Base-by-base conservation (phyloP, 768 basidiomycete genomes). In the Phanerochaete sordida region DNA sequence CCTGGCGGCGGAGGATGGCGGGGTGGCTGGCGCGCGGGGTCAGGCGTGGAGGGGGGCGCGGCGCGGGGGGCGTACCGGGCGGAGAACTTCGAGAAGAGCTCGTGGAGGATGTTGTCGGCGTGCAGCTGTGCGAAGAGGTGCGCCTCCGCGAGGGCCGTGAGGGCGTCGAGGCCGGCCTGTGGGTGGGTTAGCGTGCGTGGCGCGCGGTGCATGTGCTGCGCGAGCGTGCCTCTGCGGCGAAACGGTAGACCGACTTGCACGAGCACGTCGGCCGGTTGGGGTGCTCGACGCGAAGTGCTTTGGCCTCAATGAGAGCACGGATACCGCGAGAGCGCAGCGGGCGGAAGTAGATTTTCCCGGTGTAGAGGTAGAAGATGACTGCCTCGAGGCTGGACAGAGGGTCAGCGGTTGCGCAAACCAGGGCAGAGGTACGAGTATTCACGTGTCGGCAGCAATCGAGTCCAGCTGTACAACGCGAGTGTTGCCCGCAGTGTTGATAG, bases 201-300 rank as follows among this genome's bases (percentile, higher is more conserved):
- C 9, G 21, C 9, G 7, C 19, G 30, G 8, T 5, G 8, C 21
- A 15, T 19, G 19, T 27, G 28, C n/a, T 16, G 13, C 8, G 27
- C 9, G 6, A 19, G 37, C 58, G 19, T 7, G 53, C 58, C 24
- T 23, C 52, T 23, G 53, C 58, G 16, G 58, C 58, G 11, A 59
- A 28, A n/a, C 58, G 58, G 33, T 53, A 59, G 8, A 59, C 43
- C 2, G 58, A 59, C 46, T 59, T 59, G n/a, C 30, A 35, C 16
- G 58, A 59, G 28, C 58, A 53, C 6, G 28, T 26, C 23, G 58
- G 58, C 23, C 16, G 48, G 13, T 28, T 5, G 16, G 57, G 37
- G 21, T 12, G 15, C 12, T 50, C 49, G 6, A 7, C 7, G 11
- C 30, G 3, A n/a, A 6, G 19, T 8, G 12, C 23, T 12, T 52